Evolutionary conservation across 2,329 filamentous ascomycete genomes (phyloP).

Genomic region (Diaporthe aspalathi): DNA sequence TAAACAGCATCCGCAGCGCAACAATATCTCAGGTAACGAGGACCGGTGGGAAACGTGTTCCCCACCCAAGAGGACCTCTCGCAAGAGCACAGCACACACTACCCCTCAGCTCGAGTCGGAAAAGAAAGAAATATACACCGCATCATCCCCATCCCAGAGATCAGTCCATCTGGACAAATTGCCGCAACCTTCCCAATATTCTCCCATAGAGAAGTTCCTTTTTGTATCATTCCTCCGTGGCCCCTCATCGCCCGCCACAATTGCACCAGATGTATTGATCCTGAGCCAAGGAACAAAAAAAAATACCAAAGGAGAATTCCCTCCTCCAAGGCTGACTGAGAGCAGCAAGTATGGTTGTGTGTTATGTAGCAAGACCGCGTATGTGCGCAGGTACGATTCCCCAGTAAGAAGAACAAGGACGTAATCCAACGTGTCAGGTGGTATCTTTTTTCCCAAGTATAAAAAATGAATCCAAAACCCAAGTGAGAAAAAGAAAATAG

Average conservation of each 20-base stretch:
- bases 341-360: conserved; percentile 2
- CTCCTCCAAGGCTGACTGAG: background rate
- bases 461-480: conserved; percentile 29
- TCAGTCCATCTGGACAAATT: background rate
- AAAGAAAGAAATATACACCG: background rate
- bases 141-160: background rate
- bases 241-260: background rate
- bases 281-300: conserved; percentile 3
- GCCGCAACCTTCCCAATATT: background rate
- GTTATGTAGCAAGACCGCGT: conserved; percentile 24
- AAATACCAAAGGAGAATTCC: background rate
- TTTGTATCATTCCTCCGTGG: background rate
- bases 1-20: background rate
- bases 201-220: conserved; percentile 2
- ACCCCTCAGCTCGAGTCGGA: background rate
- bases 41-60: background rate
- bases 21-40: background rate
- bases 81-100: background rate
- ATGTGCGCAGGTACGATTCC: conserved; percentile 16
- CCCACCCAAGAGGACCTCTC: background rate
- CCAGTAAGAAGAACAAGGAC: conserved; percentile 22
- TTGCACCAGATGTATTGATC: background rate
- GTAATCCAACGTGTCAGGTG: conserved; percentile 32
- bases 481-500: conserved; percentile 12
- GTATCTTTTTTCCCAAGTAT: conserved; percentile 36